Conservation (phyloP, 2,329 filamentous ascomycete genomes). For the Nigrospora osmanthi region DNA sequence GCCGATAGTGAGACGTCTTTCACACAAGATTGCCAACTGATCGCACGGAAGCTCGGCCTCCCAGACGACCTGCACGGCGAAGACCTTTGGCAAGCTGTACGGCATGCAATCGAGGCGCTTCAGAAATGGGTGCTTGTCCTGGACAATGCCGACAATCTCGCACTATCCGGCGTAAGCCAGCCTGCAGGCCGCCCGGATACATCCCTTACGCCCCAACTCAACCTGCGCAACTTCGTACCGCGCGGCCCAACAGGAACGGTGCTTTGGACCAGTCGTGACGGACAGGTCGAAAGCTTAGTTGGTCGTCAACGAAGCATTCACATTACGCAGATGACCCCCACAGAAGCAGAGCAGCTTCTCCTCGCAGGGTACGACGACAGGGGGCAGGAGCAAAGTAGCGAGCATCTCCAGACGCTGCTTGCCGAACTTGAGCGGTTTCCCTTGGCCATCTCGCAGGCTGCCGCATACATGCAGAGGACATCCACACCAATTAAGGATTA, state of each 20-base stretch:
- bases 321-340: constrained; percentile 12
- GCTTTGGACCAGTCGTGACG: constrained; percentile 24
- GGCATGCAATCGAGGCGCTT: constrained; percentile 8
- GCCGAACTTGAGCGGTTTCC: constrained; percentile 19
- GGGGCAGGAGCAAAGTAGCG: not conserved
- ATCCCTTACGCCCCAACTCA: not conserved
- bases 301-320: constrained; percentile 10
- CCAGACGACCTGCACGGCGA: not conserved
- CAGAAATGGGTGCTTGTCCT: constrained; percentile 21
- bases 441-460: constrained; percentile 22
- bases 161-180: constrained; percentile 14
- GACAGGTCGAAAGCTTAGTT: constrained; percentile 14
- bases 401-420: constrained; percentile 7
- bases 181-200: no score
- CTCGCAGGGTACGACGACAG: not conserved
- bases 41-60: constrained; percentile 1
- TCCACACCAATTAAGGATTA: constrained; percentile 14
- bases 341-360: constrained; percentile 10
- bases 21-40: constrained; percentile 1
- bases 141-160: constrained; percentile 24
- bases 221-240: constrained; percentile 15
- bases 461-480: constrained; percentile 20
- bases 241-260: constrained; percentile 15
- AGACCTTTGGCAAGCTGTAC: constrained; percentile 5
- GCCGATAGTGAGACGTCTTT: constrained; percentile 3